phyloP scores from a whole-genome alignment of 2,329 filamentous ascomycete species.

The Verticillium albo-atrum region DNA sequence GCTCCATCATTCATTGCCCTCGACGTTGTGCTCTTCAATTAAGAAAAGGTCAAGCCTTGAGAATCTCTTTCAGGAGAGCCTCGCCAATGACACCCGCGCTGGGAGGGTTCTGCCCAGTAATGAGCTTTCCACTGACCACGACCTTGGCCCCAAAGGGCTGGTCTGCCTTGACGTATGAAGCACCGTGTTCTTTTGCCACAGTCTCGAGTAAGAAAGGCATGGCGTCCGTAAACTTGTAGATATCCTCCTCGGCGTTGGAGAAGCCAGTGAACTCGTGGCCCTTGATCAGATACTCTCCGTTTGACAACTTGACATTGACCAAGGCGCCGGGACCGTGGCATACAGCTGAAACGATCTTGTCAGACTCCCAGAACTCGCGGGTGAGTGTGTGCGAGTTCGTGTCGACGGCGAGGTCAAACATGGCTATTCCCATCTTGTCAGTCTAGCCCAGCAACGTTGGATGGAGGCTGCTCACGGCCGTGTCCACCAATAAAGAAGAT shows the following conservation, averaged over 20 bases:
- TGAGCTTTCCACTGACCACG: background rate
- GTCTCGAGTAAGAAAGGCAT: slow-evolving; percentile 58
- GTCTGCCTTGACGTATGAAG: background rate
- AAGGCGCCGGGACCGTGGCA: slow-evolving; percentile 65
- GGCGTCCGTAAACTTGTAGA: slow-evolving; percentile 40
- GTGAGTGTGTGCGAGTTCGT: slow-evolving; percentile 52
- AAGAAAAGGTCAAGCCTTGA: background rate
- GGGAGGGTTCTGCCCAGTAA: background rate
- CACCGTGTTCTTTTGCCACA: slow-evolving; percentile 44
- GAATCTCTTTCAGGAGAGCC: background rate
- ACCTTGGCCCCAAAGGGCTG: background rate
- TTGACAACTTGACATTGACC: slow-evolving; percentile 45
- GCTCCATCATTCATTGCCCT: too few relatives aligned
- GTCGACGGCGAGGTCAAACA: slow-evolving; percentile 61
- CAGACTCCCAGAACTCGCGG: slow-evolving; percentile 53
- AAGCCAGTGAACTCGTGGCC: slow-evolving; percentile 58
- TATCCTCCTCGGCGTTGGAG: slow-evolving; percentile 49
- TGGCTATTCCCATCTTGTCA: slow-evolving; percentile 27
- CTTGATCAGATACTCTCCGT: slow-evolving; percentile 48
- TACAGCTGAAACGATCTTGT: slow-evolving; percentile 60
- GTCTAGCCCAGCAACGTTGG: background rate
- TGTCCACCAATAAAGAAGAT: slow-evolving; percentile 53
- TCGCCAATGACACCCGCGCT: background rate
- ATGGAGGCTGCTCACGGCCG: slow-evolving; percentile 29
- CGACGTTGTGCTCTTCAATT: too few relatives aligned